phyloP scores from a whole-genome alignment of 148 eudicot genomes.

The Cornus suecica region DNA sequence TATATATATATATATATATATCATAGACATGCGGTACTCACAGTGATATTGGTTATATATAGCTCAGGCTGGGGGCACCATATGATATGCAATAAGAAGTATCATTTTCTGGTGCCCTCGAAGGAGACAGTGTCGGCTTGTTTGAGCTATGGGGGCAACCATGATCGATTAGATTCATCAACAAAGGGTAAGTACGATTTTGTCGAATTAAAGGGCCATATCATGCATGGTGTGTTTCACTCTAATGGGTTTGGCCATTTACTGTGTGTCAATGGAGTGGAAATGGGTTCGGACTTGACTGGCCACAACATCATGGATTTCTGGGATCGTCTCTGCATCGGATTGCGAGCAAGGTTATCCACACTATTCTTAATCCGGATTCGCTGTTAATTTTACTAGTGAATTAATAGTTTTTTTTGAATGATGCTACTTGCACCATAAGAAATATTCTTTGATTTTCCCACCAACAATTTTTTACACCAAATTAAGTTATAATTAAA shows the following conservation, averaged over 20 bases:
- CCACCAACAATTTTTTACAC: no score
- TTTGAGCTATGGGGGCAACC: conserved; percentile 38
- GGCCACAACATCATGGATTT: conserved; percentile 90
- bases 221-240: conserved; percentile 90
- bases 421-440: no score
- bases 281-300: conserved; percentile 62
- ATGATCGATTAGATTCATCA: conserved; percentile 19
- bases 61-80: conserved; percentile 96
- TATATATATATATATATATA: no score
- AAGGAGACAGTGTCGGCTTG: conserved; percentile 65
- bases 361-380: not conserved
- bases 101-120: conserved; percentile 86
- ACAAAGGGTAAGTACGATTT: conserved; percentile 40
- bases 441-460: no score
- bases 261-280: conserved; percentile 79
- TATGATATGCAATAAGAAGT: conserved; percentile 90
- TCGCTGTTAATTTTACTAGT: no score
- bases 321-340: conserved; percentile 85
- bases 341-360: conserved; percentile 68
- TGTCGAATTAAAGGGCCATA: conserved; percentile 69
- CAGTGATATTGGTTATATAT: conserved; percentile 1
- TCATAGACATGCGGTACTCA: not conserved
- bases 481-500: no score
- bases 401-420: no score
- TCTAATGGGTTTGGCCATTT: conserved; percentile 97